phyloP scores from a whole-genome alignment of 2,329 filamentous ascomycete genomes.

The Epichloe coenophiala region DNA sequence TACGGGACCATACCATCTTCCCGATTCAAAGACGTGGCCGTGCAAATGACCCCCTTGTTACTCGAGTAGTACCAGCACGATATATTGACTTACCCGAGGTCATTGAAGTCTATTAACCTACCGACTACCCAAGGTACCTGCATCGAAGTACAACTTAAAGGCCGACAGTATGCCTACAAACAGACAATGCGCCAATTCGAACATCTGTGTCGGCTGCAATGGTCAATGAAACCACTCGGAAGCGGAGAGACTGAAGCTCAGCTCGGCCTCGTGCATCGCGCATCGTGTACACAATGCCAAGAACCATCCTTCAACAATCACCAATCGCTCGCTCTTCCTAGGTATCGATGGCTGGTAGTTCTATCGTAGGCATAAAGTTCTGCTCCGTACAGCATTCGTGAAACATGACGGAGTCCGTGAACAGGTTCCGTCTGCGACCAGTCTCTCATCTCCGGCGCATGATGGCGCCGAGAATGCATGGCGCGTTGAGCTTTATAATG shows the following conservation, averaged over 20 bases:
- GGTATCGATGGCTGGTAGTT: neutral
- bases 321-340: neutral
- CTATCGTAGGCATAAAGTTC: neutral
- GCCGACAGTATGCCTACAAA: neutral
- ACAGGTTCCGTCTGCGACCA: neutral
- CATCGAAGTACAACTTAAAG: neutral
- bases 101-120: neutral
- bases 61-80: no score
- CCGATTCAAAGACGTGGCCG: no score
- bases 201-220: neutral
- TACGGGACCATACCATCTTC: neutral
- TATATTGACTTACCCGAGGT: neutral
- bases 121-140: no score
- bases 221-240: neutral
- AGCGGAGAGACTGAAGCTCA: neutral
- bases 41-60: no score
- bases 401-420: neutral
- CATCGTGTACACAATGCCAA: neutral
- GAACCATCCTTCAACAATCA: neutral
- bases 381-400: neutral
- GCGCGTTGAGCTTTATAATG: neutral
- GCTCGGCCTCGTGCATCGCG: neutral
- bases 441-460: neutral
- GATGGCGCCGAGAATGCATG: conserved; percentile 1
- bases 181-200: neutral